phyloP scores from a whole-genome alignment of 331 rosid genomes.

The Quercus phellos region DNA sequence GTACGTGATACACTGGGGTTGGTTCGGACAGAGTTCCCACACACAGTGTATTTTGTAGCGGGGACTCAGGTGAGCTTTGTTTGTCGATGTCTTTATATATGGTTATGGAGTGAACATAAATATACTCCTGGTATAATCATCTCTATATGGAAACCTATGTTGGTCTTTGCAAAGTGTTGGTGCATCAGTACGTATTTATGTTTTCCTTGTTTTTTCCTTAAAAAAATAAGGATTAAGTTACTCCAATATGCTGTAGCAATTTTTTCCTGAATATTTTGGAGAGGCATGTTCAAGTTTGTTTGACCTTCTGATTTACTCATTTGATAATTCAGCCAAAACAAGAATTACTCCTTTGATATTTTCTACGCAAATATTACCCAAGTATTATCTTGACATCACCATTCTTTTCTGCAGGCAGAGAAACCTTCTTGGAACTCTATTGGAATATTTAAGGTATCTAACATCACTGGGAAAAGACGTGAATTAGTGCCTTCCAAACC shows the following conservation, averaged over 20 bases:
- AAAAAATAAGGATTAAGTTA: neutral
- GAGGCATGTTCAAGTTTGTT: neutral
- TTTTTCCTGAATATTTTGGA: neutral
- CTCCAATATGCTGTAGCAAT: neutral
- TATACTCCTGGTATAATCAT: neutral
- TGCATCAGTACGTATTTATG: neutral
- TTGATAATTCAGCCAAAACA: neutral
- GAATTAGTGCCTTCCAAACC: slow-evolving; percentile 56
- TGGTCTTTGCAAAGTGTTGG: neutral
- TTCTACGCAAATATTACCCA: neutral
- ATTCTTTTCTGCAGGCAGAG: slow-evolving; percentile 63
- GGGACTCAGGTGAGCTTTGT: slow-evolving; percentile 79
- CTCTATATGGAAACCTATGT: neutral
- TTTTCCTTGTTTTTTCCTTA: neutral
- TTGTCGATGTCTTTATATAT: neutral
- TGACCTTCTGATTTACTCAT: neutral
- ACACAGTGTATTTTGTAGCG: slow-evolving; percentile 65
- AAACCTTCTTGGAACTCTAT: slow-evolving; percentile 69
- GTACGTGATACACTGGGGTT: slow-evolving; percentile 71
- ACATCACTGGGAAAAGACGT: slow-evolving; percentile 83
- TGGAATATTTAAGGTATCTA: slow-evolving; percentile 77
- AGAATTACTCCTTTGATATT: neutral
- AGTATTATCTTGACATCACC: slow-evolving; percentile 13
- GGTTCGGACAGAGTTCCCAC: slow-evolving; percentile 82
- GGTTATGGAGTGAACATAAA: neutral